These are phyloP conservation scores for Podospora conica DNA, from an alignment of 495 filamentous ascomycete species.

Conservation along the genomic window DNA sequence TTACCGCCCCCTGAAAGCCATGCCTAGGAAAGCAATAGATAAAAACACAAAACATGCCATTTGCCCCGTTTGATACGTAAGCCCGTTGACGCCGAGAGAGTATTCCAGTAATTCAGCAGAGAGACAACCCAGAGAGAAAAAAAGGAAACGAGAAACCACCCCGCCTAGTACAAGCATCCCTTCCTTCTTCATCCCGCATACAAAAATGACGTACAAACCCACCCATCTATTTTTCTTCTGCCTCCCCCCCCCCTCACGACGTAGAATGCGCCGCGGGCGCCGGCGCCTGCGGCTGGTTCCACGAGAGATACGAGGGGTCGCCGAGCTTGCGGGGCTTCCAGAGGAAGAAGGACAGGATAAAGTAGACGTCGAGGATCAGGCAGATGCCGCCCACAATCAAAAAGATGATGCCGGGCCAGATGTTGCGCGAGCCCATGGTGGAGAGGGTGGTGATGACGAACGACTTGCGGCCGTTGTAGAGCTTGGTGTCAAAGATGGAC, in stretches of 20 bases:
- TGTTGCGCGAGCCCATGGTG: constrained; percentile 90
- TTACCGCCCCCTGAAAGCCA: not conserved
- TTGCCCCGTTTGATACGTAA: not conserved
- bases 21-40: not conserved
- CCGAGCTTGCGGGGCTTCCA: constrained; percentile 90
- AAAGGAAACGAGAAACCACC: constrained; percentile 2
- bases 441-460: constrained; percentile 91
- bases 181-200: not conserved
- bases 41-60: not conserved
- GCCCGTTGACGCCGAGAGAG: not conserved
- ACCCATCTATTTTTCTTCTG: not conserved
- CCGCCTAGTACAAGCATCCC: not conserved
- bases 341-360: constrained; percentile 83
- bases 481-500: constrained; percentile 69
- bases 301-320: constrained; percentile 93
- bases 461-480: constrained; percentile 89
- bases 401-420: constrained; percentile 94
- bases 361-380: constrained; percentile 77
- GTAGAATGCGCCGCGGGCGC: constrained; percentile 33
- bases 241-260: constrained; percentile 5
- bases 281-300: constrained; percentile 73
- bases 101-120: not conserved
- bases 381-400: constrained; percentile 91
- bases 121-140: constrained; percentile 12
- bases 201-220: not conserved